A percentile compares a stretch with the other conserved stretches of the same genome.
Evolutionary conservation across 495 filamentous ascomycete species (phyloP).

Genomic region (Aspergillus incahuasiensis): DNA sequence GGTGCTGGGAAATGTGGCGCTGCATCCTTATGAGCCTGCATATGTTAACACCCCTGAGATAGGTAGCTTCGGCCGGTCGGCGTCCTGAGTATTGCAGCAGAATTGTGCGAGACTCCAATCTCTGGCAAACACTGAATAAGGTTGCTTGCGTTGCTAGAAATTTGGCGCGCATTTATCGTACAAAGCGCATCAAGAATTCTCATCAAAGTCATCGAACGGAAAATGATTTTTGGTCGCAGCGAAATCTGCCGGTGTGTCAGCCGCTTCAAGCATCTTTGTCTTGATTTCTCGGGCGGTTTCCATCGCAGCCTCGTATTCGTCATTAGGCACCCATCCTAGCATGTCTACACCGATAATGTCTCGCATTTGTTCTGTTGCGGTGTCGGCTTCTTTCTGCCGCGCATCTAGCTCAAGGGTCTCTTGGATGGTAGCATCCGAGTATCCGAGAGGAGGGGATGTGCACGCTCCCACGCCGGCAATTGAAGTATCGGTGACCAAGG

Average conservation of each 20-base stretch:
- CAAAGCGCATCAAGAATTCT: constrained; percentile 7
- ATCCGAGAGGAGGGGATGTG: constrained; percentile 12
- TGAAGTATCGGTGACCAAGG: background rate
- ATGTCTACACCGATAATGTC: constrained; percentile 18
- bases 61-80: too few species aligned
- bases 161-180: too few species aligned
- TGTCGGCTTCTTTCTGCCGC: constrained; percentile 23
- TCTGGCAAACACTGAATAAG: too few species aligned
- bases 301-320: constrained; percentile 20
- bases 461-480: background rate
- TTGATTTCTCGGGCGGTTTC: constrained; percentile 17
- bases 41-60: too few species aligned
- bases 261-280: constrained; percentile 19
- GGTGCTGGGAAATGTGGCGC: too few species aligned
- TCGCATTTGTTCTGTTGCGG: constrained; percentile 17
- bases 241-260: constrained; percentile 13
- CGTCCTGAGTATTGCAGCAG: too few species aligned
- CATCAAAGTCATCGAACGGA: constrained; percentile 29
- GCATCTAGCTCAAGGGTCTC: constrained; percentile 19
- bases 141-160: too few species aligned
- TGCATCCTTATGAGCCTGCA: too few species aligned
- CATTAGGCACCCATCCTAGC: constrained; percentile 22
- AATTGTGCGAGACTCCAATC: too few species aligned
- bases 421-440: constrained; percentile 11
- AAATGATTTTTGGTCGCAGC: constrained; percentile 19